Percentiles rank a stretch among this genome's conserved stretches.
phyloP scores from a whole-genome alignment of 1,139 yeast species.

The Magnusiomyces paraingens region DNA sequence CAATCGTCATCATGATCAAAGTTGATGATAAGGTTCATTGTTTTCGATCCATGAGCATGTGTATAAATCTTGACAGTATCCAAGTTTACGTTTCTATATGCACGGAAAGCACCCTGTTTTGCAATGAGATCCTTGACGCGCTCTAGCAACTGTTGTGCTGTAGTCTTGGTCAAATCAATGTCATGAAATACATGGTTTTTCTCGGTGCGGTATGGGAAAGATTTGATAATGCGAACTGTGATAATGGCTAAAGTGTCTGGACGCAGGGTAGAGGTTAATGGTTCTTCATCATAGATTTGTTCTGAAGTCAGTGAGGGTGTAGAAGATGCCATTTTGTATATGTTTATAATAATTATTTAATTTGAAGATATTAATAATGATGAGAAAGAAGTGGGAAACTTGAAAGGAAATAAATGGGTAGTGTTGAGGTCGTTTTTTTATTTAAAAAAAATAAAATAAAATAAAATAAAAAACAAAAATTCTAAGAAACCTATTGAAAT shows the following conservation, averaged over 20 bases:
- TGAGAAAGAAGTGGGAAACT: background rate
- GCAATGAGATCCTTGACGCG: slow-evolving; percentile 25
- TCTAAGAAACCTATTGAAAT: no score
- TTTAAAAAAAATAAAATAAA: no score
- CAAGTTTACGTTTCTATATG: slow-evolving; percentile 71
- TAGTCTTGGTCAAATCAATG: slow-evolving; percentile 64
- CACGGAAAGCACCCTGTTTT: slow-evolving; percentile 55
- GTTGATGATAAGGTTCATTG: slow-evolving; percentile 86
- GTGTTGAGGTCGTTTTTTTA: no score
- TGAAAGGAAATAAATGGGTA: no score
- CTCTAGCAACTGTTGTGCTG: slow-evolving; percentile 56
- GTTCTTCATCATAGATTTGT: slow-evolving; percentile 40
- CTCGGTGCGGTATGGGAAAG: slow-evolving; percentile 88
- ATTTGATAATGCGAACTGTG: slow-evolving; percentile 80
- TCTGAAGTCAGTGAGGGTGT: background rate
- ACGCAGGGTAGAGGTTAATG: slow-evolving; percentile 60
- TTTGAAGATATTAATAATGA: no score
- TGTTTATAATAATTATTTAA: no score
- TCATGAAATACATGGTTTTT: slow-evolving; percentile 69
- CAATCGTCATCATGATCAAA: slow-evolving; percentile 75
- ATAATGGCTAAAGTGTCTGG: slow-evolving; percentile 63
- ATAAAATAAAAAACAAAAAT: background rate
- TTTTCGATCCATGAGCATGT: slow-evolving; percentile 91
- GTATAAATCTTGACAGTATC: slow-evolving; percentile 83
- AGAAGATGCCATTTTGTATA: no score